Base-by-base conservation (phyloP, 2,329 filamentous ascomycete genomes). In the Penicillium glabrum region DNA sequence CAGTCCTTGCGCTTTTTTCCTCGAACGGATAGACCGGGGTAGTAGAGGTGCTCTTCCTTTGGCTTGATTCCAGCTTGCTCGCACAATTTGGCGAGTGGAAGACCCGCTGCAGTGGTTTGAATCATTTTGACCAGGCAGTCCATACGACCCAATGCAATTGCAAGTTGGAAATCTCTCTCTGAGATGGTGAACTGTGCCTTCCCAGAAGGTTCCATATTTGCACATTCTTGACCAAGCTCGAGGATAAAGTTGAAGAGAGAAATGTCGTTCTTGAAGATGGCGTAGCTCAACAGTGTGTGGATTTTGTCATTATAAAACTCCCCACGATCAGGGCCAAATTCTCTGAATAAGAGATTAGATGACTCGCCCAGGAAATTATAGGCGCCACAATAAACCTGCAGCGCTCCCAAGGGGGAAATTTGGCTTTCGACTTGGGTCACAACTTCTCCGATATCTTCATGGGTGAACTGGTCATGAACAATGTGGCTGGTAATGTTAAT, bases 1-100 rank as follows among this genome's bases (percentile, higher is more conserved):
- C 90, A 96, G 64, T 93, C 90, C 33, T 79, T 77, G 48, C 85
- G 79, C 72, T 93, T 93, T 71, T 85, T 86, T 2, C 90, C 90
- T 61, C 89, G 86, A 1, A 96, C 87, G 1, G 85, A 87, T 29
- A 93, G 73, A 0, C 91, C 91, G 71, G 90, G 88, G 68, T 96
- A 96, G 70, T 85, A 90, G 19, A 82, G 82, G 1, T 89, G 85
- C 70, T 88, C 89, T 61, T 84, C 78, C 52, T 84, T 79, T 48
- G 87, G 71, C 64, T 88, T 81, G 1, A 88, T 73, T 3, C 89
- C 89, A 54, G 81, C 87, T 55, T 83, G 83, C 72, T 87, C 83
- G 44, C 89, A 82, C 6, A 95, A 74, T 19, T 84, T 77, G 47
- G 89, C 83, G 0, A 93, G 75, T 0, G 89, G 88, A 57, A 93